Percentiles rank a stretch among this genome's conserved stretches.
Evolutionary conservation across 208 protist genomes (phyloP).

Genomic region (Histomonas meleagridis): DNA sequence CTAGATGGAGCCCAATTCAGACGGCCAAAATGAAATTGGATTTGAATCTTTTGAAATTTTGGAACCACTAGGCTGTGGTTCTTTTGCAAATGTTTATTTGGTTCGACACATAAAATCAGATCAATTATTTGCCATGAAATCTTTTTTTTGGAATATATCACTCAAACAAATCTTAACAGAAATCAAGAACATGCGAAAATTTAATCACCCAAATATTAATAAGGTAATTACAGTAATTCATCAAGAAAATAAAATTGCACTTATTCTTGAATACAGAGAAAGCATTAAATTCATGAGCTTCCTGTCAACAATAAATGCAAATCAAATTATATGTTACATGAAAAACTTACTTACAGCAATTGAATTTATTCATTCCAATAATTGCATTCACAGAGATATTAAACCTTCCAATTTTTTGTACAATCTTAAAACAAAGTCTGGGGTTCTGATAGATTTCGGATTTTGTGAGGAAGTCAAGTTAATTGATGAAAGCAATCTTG

Average conservation of each 20-base stretch:
- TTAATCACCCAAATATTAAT: neutral
- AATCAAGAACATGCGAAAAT: neutral
- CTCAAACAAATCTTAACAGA: neutral
- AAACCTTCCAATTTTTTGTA: conserved; percentile 38
- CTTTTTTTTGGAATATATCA: neutral
- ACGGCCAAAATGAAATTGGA: too few species aligned
- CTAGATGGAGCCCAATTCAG: too few species aligned
- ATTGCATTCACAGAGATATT: neutral
- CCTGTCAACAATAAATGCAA: neutral
- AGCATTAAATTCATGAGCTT: neutral
- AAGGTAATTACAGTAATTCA: neutral
- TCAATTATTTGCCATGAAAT: neutral
- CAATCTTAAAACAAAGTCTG: neutral
- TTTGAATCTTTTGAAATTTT: neutral
- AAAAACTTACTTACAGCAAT: neutral
- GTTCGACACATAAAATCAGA: neutral
- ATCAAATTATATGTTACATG: neutral
- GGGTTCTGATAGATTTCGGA: conserved; percentile 36
- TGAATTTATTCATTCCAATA: neutral
- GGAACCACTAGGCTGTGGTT: neutral
- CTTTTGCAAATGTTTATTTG: neutral
- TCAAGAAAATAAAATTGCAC: neutral
- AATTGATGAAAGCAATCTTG: neutral
- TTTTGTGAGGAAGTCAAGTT: neutral
- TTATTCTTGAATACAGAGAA: neutral